phyloP scores from a whole-genome alignment of 108 stramenopile genomes.

The Cyclostephanos tholiformis region DNA sequence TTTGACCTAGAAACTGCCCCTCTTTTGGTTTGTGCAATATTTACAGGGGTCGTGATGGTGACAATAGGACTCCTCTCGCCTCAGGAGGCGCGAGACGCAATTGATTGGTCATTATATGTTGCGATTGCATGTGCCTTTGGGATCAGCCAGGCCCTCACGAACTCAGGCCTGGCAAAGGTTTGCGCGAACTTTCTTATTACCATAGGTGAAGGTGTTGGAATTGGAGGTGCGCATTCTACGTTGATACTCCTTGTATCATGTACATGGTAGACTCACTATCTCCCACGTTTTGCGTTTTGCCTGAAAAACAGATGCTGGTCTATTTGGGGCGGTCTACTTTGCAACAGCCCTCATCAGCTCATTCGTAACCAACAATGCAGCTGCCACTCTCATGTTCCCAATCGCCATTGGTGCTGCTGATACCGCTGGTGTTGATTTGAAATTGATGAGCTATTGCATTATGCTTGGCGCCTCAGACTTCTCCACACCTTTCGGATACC shows the following conservation, averaged over 20 bases:
- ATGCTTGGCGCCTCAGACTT: constrained; percentile 88
- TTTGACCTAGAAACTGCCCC: constrained; percentile 3
- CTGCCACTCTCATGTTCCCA: constrained; percentile 58
- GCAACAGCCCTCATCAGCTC: constrained; percentile 83
- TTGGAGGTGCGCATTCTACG: background rate
- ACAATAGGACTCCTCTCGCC: constrained; percentile 73
- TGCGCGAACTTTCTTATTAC: background rate
- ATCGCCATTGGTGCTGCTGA: constrained; percentile 79
- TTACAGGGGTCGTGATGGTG: constrained; percentile 71
- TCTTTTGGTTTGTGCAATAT: constrained; percentile 51
- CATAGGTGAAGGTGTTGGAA: constrained; percentile 4
- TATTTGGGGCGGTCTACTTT: constrained; percentile 83
- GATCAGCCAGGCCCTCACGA: constrained; percentile 77
- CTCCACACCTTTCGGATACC: constrained; percentile 82
- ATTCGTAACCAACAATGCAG: constrained; percentile 88
- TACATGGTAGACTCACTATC: constrained; percentile 57
- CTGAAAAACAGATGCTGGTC: constrained; percentile 48
- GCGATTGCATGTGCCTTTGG: constrained; percentile 84
- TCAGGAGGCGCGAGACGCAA: constrained; percentile 80
- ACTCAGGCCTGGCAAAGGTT: constrained; percentile 39
- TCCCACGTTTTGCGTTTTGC: background rate
- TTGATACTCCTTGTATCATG: constrained; percentile 59
- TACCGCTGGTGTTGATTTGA: constrained; percentile 52
- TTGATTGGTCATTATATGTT: constrained; percentile 84
- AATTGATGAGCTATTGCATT: constrained; percentile 71